Base-by-base conservation (phyloP, 257 asterid genomes). In the Marsdenia floribunda region DNA sequence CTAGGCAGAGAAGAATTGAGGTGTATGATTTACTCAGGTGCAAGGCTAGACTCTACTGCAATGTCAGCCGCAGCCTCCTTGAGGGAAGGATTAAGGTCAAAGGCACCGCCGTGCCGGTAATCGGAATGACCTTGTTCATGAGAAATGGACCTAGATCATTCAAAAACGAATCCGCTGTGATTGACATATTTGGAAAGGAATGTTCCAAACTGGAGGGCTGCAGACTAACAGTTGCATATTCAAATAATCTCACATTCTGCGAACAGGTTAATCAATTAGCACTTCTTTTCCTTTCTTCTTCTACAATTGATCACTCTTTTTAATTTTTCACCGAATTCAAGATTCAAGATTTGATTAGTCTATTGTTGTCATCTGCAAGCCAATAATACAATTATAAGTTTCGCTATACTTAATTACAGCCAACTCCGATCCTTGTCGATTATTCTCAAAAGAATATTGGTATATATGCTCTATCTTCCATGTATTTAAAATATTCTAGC, bases 1-100 rank as follows among this genome's bases (percentile, higher is more conserved):
- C 93, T 6, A 80, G 82, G 54, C 80, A 81, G 77, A 90, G 72
- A 82, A 82, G 86, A 52, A 81, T 83, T 59, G 80, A 89, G 78
- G 88, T 80, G 52, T 90, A 86, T 75, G 96, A 90, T 81, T 59
- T 86, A 73, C 73, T 90, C 72, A 85, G 95, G 80, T 90, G 91
- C 53, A 85, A 77, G 77, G 84, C 96, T 9, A 87, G 96, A 79
- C 68, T 72, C 70, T 79, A 82, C 33, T 90, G 95, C 63, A 74
- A 81, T 1, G 86, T 85, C 54, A 84, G 88, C 44, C 8, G 49
- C 72, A 42, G 9, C 26, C 29, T 22, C 40, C 9, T 29, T 29
- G 33, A 1, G 33, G 33, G 33, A 29, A 0, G 74, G 66, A 19
- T 73, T 42, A 5, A 58, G n/a, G 14, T 75, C 24, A 1, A 66